A percentile compares a stretch with the other conserved stretches of the same genome.
These are phyloP conservation scores for Penicillium capsulatum DNA, from an alignment of 2,329 filamentous ascomycete species.

Conservation along the genomic window DNA sequence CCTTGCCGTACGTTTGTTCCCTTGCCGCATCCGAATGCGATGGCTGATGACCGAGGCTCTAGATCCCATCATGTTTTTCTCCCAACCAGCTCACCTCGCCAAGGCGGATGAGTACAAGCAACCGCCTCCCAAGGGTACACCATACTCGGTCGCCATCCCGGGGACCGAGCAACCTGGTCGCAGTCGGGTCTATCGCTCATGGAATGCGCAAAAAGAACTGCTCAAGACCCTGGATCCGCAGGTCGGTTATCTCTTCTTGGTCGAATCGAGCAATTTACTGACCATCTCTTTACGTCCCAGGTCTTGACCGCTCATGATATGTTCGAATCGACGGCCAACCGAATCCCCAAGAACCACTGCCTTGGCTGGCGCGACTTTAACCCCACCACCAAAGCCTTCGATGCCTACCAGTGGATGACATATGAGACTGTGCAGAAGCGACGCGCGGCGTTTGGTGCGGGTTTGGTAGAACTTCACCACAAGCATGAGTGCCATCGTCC, in stretches of 20 bases:
- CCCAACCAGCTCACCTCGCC: conserved; percentile 32
- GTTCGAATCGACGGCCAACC: conserved; percentile 65
- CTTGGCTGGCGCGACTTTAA: conserved; percentile 80
- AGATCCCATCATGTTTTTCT: conserved; percentile 35
- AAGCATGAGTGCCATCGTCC: conserved; percentile 61
- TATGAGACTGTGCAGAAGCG: conserved; percentile 75
- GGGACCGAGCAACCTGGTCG: conserved; percentile 70
- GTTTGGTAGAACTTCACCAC: conserved; percentile 76
- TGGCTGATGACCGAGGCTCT: background rate
- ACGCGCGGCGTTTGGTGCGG: conserved; percentile 78
- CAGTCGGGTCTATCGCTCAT: conserved; percentile 76
- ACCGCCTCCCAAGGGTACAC: conserved; percentile 67
- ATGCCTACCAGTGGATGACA: conserved; percentile 76
- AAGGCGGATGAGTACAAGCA: conserved; percentile 51
- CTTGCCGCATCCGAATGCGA: conserved; percentile 2
- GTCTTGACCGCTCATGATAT: conserved; percentile 71
- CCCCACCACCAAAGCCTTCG: conserved; percentile 65
- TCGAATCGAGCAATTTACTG: background rate
- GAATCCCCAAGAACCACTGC: conserved; percentile 64
- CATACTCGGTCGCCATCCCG: conserved; percentile 73
- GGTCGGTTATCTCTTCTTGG: conserved; percentile 31
- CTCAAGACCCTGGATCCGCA: conserved; percentile 68
- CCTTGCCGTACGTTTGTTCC: too few relatives aligned
- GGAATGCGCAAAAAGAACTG: conserved; percentile 68
- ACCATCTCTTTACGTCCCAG: conserved; percentile 14